Conservation (phyloP, 2,329 filamentous ascomycete genomes). For the Alternaria gansuensis region DNA sequence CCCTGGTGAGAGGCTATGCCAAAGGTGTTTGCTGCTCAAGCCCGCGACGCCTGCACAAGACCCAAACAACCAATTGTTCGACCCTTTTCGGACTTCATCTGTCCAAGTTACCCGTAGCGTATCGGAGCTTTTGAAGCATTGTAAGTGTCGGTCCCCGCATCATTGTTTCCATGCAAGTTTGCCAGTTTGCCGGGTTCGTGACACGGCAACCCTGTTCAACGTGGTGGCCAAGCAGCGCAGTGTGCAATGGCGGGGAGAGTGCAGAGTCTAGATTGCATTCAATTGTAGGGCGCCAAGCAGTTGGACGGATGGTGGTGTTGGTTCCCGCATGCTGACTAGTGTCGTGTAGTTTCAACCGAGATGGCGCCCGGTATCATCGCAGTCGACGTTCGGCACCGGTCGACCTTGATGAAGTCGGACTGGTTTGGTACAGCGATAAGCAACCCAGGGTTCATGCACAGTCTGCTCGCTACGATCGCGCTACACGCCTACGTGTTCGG, state of each 20-base stretch:
- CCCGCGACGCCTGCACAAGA: slow-evolving; percentile 32
- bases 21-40: slow-evolving; percentile 39
- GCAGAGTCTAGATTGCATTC: background rate
- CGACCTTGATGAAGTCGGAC: slow-evolving; percentile 47
- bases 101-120: slow-evolving; percentile 39
- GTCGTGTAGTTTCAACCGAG: slow-evolving; percentile 41
- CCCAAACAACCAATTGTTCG: slow-evolving; percentile 41
- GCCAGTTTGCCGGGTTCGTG: slow-evolving; percentile 24
- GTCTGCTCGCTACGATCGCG: slow-evolving; percentile 49
- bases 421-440: slow-evolving; percentile 51
- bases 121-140: slow-evolving; percentile 49
- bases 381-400: slow-evolving; percentile 49
- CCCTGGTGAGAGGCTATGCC: slow-evolving; percentile 44
- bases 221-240: slow-evolving; percentile 1
- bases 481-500: slow-evolving; percentile 48
- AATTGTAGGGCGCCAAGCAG: slow-evolving; percentile 1
- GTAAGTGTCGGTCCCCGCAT: slow-evolving; percentile 41
- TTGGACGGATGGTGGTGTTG: background rate
- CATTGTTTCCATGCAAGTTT: slow-evolving; percentile 11
- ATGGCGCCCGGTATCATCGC: slow-evolving; percentile 52
- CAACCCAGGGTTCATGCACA: slow-evolving; percentile 52
- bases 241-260: background rate
- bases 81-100: slow-evolving; percentile 46
- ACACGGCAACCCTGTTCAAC: slow-evolving; percentile 11
- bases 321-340: slow-evolving; percentile 29